Base-by-base conservation (phyloP, 1,284 basidiomycete genomes). In the Pulchroboletus neoregius region DNA sequence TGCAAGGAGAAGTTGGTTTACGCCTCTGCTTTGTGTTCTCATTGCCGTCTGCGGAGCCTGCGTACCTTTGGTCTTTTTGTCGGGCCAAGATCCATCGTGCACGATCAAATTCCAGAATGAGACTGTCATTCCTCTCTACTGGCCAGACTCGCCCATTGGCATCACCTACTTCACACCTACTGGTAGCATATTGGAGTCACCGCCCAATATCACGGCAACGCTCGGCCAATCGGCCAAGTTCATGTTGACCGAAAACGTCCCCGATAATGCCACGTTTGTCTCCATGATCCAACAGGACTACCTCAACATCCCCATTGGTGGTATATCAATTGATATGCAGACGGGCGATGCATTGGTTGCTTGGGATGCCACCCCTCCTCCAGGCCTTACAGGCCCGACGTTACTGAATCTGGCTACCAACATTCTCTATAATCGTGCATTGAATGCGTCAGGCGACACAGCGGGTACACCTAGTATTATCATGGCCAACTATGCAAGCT, bases 391-490 rank as follows among this genome's bases (percentile, higher is more conserved):
- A 18, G 83, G 82, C 4, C 71, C 76, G 2, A 70, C 75, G 4
- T 69, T 86, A 69, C 61, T 90, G 48, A 90, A 87, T 60, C 60
- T 89, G 23, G 80, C 72, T 5, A 78, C 75, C 6, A 91, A 90
- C 59, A 63, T 87, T 15, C 60, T 86, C 23, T 80, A 80, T 56
- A 82, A 84, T 46, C 68, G 67, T 37, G 78, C 82, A 4, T 58
- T 80, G 47, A 82, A 82, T 53, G 48, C 67, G 0, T 71, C 74
- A 0, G 73, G 73, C 0, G 58, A 67, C 11, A 52, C 61, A 9
- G 54, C 53, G 1, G 55, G 58, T 10, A 52, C 60, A 5, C 71
- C 78, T 0, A 71, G 68, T 8, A 61, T 81, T n/a, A 84, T 87
- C 47, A 57, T 62, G 31, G 75, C 80, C 0, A 75, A 67, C 49